Conservation (phyloP, 371 early-diverging fungal genomes). For the Dichotomocladium elegans region DNA sequence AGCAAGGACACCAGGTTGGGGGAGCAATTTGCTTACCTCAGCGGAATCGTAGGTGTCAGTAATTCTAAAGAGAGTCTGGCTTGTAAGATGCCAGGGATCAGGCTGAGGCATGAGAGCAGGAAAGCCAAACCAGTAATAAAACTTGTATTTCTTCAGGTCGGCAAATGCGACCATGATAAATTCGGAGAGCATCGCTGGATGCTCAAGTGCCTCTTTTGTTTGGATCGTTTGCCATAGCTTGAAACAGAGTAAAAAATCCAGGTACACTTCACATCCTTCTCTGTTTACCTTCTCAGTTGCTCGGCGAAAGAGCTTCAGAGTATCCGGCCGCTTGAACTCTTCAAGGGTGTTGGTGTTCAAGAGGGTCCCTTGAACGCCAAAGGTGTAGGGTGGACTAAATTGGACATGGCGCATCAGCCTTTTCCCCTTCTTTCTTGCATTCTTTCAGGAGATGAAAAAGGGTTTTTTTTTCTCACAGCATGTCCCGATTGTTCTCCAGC, state of each 20-base stretch:
- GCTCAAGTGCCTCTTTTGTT: constrained; percentile 55
- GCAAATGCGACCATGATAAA: constrained; percentile 85
- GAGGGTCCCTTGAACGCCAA: constrained; percentile 54
- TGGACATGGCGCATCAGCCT: not conserved
- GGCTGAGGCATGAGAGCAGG: constrained; percentile 67
- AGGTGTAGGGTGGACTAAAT: constrained; percentile 47
- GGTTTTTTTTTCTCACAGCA: constrained; percentile 15
- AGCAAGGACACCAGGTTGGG: not conserved
- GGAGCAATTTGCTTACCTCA: constrained; percentile 15
- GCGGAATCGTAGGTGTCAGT: constrained; percentile 16
- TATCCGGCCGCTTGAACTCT: constrained; percentile 81
- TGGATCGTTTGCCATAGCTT: constrained; percentile 69
- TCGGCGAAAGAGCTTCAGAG: constrained; percentile 59
- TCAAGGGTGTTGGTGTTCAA: constrained; percentile 91
- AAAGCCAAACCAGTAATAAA: constrained; percentile 91
- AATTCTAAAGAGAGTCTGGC: constrained; percentile 3
- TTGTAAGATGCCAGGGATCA: constrained; percentile 21
- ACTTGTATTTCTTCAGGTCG: constrained; percentile 90
- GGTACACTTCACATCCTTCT: not conserved
- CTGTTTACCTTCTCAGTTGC: constrained; percentile 37
- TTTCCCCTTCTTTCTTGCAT: not conserved
- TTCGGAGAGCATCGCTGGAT: constrained; percentile 59
- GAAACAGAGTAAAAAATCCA: not conserved
- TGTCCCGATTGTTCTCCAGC: constrained; percentile 16
- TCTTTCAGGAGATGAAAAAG: not conserved